Evolutionary conservation across 768 basidiomycete species (phyloP).

Genomic region (Sistotremastrum suecicum): DNA sequence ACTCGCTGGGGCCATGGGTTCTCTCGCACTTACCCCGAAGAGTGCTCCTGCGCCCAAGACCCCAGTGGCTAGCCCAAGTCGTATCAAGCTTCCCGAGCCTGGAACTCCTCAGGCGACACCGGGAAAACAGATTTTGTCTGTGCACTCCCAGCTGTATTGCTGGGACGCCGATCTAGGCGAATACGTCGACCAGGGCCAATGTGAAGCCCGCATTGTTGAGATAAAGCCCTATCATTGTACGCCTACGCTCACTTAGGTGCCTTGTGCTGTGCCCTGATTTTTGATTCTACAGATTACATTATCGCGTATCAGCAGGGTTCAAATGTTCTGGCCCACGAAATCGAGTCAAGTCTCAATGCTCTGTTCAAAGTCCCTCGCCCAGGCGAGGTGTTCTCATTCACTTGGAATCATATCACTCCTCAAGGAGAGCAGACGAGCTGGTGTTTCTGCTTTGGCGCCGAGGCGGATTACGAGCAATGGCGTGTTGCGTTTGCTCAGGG

Average conservation of each 20-base stretch:
- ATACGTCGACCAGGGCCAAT: conserved; percentile 40
- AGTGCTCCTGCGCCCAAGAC: conserved; percentile 8
- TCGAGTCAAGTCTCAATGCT: conserved; percentile 51
- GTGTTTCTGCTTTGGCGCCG: conserved; percentile 56
- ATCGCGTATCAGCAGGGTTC: conserved; percentile 24
- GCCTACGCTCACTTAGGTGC: background rate
- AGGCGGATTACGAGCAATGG: conserved; percentile 45
- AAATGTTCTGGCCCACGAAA: conserved; percentile 42
- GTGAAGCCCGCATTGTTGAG: conserved; percentile 33
- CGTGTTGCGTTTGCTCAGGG: conserved; percentile 50
- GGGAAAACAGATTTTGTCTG: conserved; percentile 17
- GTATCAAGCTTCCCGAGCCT: background rate
- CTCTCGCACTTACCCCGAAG: no score
- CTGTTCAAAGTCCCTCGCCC: background rate
- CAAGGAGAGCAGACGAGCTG: conserved; percentile 53
- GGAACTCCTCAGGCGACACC: conserved; percentile 6
- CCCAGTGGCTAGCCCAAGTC: background rate
- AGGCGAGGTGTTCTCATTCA: conserved; percentile 51
- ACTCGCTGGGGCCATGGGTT: no score
- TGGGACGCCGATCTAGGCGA: conserved; percentile 40
- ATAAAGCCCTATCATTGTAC: conserved; percentile 2
- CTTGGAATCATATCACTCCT: conserved; percentile 71
- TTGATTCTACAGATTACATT: conserved; percentile 5
- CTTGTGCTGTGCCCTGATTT: background rate
- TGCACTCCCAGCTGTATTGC: conserved; percentile 42